Evolutionary conservation across 305 asterid genomes (phyloP).

Genomic region (Petunia hybrid): DNA sequence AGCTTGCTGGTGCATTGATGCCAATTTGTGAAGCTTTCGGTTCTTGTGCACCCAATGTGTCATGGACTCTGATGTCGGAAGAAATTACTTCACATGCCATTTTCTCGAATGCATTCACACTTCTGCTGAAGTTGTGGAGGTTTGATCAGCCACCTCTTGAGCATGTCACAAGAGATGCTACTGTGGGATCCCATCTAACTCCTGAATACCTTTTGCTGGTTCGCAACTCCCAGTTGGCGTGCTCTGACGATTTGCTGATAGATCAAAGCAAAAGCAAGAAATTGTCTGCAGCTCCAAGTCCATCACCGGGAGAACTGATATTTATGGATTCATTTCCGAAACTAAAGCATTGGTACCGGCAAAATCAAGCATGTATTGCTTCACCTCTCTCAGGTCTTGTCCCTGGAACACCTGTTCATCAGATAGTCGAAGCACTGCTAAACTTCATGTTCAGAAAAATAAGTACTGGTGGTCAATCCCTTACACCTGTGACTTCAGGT

Average conservation of each 20-base stretch:
- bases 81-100: slow-evolving; percentile 35
- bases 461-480: slow-evolving; percentile 34
- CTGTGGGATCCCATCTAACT: slow-evolving; percentile 42
- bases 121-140: slow-evolving; percentile 42
- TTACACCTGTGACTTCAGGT: slow-evolving; percentile 31
- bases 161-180: slow-evolving; percentile 36
- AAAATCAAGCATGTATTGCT: slow-evolving; percentile 44
- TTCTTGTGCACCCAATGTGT: slow-evolving; percentile 35
- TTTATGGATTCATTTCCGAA: slow-evolving; percentile 44
- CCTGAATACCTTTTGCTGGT: slow-evolving; percentile 42
- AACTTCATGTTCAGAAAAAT: slow-evolving; percentile 36
- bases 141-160: slow-evolving; percentile 43
- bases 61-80: slow-evolving; percentile 28
- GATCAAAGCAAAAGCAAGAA: slow-evolving; percentile 26
- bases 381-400: slow-evolving; percentile 44
- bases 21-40: slow-evolving; percentile 48
- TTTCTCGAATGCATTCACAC: slow-evolving; percentile 44
- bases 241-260: slow-evolving; percentile 24
- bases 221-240: slow-evolving; percentile 39
- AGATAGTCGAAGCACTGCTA: slow-evolving; percentile 40
- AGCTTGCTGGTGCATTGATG: slow-evolving; percentile 46
- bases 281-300: slow-evolving; percentile 5
- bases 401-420: slow-evolving; percentile 41
- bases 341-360: slow-evolving; percentile 40
- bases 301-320: slow-evolving; percentile 34